phyloP scores from a whole-genome alignment of 2,329 filamentous ascomycete genomes.

The Xenoacremonium recifei region DNA sequence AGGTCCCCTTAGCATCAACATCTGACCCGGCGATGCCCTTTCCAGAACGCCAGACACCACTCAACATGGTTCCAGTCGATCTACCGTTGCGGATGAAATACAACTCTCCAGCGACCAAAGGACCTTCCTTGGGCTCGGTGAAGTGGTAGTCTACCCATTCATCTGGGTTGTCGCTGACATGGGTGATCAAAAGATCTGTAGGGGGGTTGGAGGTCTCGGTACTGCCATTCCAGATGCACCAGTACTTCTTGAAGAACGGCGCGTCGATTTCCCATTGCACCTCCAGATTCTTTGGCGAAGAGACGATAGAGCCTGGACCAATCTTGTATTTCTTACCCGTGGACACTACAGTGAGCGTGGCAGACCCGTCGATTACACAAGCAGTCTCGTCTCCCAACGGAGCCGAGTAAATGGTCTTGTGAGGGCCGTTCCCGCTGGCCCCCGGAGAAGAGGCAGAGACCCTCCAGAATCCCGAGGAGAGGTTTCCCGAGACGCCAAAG shows the following conservation, averaged over 20 bases:
- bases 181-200: slow-evolving; percentile 4
- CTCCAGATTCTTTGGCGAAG: slow-evolving; percentile 4
- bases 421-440: slow-evolving; percentile 1
- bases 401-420: slow-evolving; percentile 4
- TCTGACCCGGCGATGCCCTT: slow-evolving; percentile 5
- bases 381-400: slow-evolving; percentile 3
- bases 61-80: slow-evolving; percentile 4
- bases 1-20: no score
- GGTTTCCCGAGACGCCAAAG: slow-evolving; percentile 3
- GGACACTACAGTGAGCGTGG: slow-evolving; percentile 5
- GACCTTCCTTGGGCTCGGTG: slow-evolving; percentile 13
- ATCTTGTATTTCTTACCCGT: slow-evolving; percentile 3
- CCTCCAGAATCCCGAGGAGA: slow-evolving; percentile 6
- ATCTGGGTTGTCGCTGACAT: slow-evolving; percentile 9
- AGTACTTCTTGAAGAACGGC: slow-evolving; percentile 7
- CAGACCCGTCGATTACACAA: slow-evolving; percentile 5
- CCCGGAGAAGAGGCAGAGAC: slow-evolving; percentile 2
- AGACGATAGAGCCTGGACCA: slow-evolving; percentile 1
- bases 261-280: slow-evolving; percentile 6
- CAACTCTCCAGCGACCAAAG: slow-evolving; percentile 13
- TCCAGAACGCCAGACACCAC: slow-evolving; percentile 5
- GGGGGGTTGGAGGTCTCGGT: slow-evolving; percentile 1
- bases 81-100: no score
- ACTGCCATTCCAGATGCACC: slow-evolving; percentile 9
- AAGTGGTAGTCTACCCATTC: slow-evolving; percentile 12